Evolutionary conservation across 352 stramenopile genomes (phyloP), one percentile per base, ranked within the genome.

Genomic region (Pythium oligandrum): DNA sequence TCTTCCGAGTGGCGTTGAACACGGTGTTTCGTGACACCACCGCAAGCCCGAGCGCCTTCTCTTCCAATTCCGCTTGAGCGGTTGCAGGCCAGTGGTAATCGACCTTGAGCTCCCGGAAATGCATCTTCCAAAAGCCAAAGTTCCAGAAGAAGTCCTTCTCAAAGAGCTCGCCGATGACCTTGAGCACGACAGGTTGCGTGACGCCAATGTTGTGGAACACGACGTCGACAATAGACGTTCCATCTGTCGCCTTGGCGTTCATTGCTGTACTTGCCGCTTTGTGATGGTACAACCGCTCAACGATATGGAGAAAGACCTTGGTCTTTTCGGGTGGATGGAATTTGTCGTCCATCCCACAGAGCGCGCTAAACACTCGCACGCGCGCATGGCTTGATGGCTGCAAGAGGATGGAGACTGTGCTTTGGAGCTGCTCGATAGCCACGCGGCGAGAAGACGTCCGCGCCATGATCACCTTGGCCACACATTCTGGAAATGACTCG

Each of bases 111-210:
- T 93, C 82, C 11, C 55, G 58, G 68, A 75, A 87, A 12, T 78
- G 73, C 35, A 65, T 58, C 44, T 77, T 48, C 71, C 81, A 88
- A 62, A 90, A 93, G 45, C 78, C 63, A 42, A 90, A 86, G 51
- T 86, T 83, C 82, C 82, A 93, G 61, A 83, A 88, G 55, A 73
- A 85, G 33, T 90, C 82, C 17, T 88, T 68, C 44, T 70, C 61
- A 32, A 93, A 93, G 47, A 93, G 72, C 52, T 90, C 79, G 1
- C 47, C 40, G 36, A 90, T 71, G 2, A 93, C 70, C 36, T 68
- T 62, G 12, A 81, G 62, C 3, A 75, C 80, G 37, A 81, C 70
- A 4, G 74, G 64, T 44, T 87, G 74, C 30, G 78, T 49, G 35
- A 88, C 63, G 10, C 75, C 78, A 31, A 88, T 73, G 55, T 84